Conservation (phyloP, 805 yeast genomes). For the Candida silvatica region DNA sequence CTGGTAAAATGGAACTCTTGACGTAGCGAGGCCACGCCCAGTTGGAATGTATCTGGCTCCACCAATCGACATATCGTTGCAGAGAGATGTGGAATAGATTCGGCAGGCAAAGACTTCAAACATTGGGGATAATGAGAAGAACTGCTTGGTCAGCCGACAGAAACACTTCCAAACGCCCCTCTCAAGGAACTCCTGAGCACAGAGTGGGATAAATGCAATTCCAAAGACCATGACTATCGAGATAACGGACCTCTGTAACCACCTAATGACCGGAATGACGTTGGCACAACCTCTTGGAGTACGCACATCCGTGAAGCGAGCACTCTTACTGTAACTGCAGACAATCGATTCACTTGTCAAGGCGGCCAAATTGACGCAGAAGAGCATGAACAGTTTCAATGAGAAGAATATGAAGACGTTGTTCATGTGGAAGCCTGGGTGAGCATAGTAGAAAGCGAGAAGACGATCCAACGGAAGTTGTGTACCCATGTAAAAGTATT, state of each 20-base stretch:
- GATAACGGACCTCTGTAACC: slow-evolving; percentile 67
- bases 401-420: slow-evolving; percentile 68
- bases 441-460: slow-evolving; percentile 75
- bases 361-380: slow-evolving; percentile 53
- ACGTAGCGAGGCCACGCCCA: slow-evolving; percentile 76
- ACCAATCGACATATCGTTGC: slow-evolving; percentile 62
- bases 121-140: slow-evolving; percentile 63
- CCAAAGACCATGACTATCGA: slow-evolving; percentile 70
- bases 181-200: slow-evolving; percentile 71
- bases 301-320: slow-evolving; percentile 54
- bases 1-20: slow-evolving; percentile 55
- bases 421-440: slow-evolving; percentile 79
- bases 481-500: slow-evolving; percentile 70
- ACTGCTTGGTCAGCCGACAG: slow-evolving; percentile 55
- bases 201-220: slow-evolving; percentile 65
- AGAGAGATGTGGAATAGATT: slow-evolving; percentile 62
- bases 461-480: slow-evolving; percentile 73
- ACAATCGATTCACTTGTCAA: slow-evolving; percentile 51
- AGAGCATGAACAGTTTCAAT: slow-evolving; percentile 51
- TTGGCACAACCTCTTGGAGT: slow-evolving; percentile 66
- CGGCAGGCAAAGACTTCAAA: slow-evolving; percentile 77
- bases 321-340: slow-evolving; percentile 50
- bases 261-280: slow-evolving; percentile 58
- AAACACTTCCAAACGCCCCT: slow-evolving; percentile 66
- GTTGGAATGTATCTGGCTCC: slow-evolving; percentile 81